Evolutionary conservation across 2,329 filamentous ascomycete genomes (phyloP), one percentile per base, ranked within the genome.

Genomic region (Alternaria sp.): DNA sequence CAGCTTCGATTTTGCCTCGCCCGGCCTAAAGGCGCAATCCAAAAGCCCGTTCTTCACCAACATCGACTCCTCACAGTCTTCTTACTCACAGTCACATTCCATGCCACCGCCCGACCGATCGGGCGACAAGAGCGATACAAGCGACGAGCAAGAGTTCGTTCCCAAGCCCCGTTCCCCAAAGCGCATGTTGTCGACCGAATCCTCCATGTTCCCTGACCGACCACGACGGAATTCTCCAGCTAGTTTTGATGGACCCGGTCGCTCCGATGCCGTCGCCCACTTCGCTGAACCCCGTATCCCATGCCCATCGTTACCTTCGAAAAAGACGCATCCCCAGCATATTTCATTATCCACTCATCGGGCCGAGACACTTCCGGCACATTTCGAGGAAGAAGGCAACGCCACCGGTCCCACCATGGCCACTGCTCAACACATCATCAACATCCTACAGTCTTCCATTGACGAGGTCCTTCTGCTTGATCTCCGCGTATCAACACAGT

Each of bases 401-500:
- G 69, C 71, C 8, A 68, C 72, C 66, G 71, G 74, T 3, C 77
- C 79, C 4, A 62, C 74, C 4, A 74, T 84, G 71, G 78, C 79
- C 9, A 81, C 82, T 4, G 77, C 82, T 5, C 80, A 84, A 62
- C 79, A 82, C 62, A 69, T 84, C 13, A 72, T 82, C 56, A 83
- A 81, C 58, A 74, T 85, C 4, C 69, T 85, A 6, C 76, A 80
- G 41, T 80, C 81, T 33, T 72, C 77, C 9, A 57, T 76, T n/a
- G 79, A 84, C 39, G 77, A 84, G 45, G 78, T 91, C 0, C 80
- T 99, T 31, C 74, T 98, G 1, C 80, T 99, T 4, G 95, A 99
- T 74, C 85, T 98, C 23, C 87, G 95, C 37, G 93, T 96, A 0
- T 91, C 89, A 28, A 92, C 93, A 21, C 92, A 94, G 65, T 97